These are phyloP conservation scores for Jackrogersella multiformis DNA, from an alignment of 495 filamentous ascomycete genomes.

Conservation along the genomic window DNA sequence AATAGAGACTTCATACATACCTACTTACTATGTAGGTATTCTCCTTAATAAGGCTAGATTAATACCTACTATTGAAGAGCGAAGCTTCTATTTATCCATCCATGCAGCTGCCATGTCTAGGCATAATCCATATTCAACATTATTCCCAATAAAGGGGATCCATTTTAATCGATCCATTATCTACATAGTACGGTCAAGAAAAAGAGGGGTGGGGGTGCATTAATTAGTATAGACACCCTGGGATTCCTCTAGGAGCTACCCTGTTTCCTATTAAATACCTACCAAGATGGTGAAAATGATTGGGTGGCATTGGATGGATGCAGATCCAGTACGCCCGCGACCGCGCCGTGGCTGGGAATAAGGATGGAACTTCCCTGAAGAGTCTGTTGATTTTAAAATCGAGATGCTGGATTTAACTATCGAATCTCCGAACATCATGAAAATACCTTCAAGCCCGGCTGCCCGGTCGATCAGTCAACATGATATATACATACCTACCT, in stretches of 20 bases:
- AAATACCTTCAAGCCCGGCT: neutral
- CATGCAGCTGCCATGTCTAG: too few species aligned
- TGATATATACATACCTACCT: neutral
- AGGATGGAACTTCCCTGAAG: constrained; percentile 31
- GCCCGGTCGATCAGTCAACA: neutral
- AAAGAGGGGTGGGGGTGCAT: constrained; percentile 23
- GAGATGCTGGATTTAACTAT: constrained; percentile 24
- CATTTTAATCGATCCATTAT: constrained; percentile 24
- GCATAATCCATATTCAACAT: constrained; percentile 13
- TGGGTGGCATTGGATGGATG: constrained; percentile 11
- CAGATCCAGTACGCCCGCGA: constrained; percentile 21
- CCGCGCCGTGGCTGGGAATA: constrained; percentile 27
- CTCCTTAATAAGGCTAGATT: constrained; percentile 22
- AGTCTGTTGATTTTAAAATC: constrained; percentile 18
- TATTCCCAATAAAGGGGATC: constrained; percentile 17
- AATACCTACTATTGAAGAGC: neutral
- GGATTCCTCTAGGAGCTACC: too few species aligned
- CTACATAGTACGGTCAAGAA: constrained; percentile 9
- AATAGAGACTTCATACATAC: constrained; percentile 14
- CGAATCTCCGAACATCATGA: neutral
- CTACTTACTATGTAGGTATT: too few species aligned
- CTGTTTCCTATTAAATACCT: neutral
- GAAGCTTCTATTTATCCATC: too few species aligned
- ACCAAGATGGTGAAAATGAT: constrained; percentile 9
- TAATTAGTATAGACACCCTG: too few species aligned